These are phyloP conservation scores for Diaporthe amygdali DNA, from an alignment of 2,329 filamentous ascomycete genomes.

Conservation along the genomic window DNA sequence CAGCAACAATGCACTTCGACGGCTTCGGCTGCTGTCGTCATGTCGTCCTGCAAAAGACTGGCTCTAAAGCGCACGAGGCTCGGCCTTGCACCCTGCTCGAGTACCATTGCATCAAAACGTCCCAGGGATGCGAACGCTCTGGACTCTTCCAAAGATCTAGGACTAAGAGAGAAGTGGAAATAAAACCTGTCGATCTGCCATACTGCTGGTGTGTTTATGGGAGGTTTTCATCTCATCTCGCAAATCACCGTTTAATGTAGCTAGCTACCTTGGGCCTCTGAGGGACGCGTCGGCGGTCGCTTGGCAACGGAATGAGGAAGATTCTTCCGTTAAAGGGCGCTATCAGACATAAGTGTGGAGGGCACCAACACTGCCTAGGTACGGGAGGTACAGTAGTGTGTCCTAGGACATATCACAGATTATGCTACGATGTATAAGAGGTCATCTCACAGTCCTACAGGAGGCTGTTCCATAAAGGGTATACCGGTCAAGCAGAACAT, in stretches of 20 bases:
- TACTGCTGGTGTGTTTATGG: background rate
- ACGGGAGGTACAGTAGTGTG: background rate
- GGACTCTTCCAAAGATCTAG: background rate
- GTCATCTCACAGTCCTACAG: no score
- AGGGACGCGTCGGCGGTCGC: slow-evolving; percentile 2
- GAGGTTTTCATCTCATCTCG: slow-evolving; percentile 6
- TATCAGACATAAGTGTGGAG: background rate
- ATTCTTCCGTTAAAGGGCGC: background rate
- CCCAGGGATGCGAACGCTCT: background rate
- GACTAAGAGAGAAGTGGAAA: slow-evolving; percentile 1
- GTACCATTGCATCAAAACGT: background rate
- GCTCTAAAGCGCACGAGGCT: background rate
- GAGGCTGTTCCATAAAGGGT: background rate
- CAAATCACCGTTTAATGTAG: slow-evolving; percentile 1
- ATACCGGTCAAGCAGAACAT: background rate
- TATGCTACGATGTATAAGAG: background rate
- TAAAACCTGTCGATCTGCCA: background rate
- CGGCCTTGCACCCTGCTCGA: slow-evolving; percentile 5
- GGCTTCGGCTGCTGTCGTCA: slow-evolving; percentile 7
- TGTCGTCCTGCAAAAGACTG: background rate
- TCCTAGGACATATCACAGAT: background rate
- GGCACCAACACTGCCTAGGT: no score
- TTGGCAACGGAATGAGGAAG: background rate
- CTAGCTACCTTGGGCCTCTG: background rate
- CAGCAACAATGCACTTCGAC: background rate